Evolutionary conservation across 768 basidiomycete species (phyloP), one percentile per base, ranked within the genome.

Genomic region (Hericium coralloides): DNA sequence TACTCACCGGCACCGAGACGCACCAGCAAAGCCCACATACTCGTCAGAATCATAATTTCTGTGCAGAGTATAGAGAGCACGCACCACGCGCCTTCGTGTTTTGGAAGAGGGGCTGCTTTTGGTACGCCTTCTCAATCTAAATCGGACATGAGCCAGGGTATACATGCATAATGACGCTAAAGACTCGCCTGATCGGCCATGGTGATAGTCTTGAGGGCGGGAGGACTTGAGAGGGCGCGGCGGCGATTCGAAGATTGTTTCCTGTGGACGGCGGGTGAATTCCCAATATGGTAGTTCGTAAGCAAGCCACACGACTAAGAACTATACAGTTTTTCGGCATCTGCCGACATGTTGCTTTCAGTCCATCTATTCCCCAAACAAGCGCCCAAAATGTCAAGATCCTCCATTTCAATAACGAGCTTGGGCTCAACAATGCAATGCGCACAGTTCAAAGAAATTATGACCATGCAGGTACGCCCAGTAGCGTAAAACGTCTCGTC

Each of bases 91-190:
- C 78, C 82, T 98, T 98, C 72, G 91, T 80, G 76, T 95, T 95
- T 76, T 95, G 93, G 85, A 99, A 99, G 72, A 99, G 82, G 70
- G 86, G 81, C 74, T 99, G 97, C 79, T 97, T 97, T 76, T 97
- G 95, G 80, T 80, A 99, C 60, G 92, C 90, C 77, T 95, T 97
- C 76, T 98, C 95, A 70, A 95, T 85, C 89, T 98, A 68, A 52
- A 26, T 36, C 37, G 56, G 26, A n/a, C n/a, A 17, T 57, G 31
- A 36, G 43, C 25, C 23, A 9, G n/a, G 14, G 15, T 12, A 26
- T 15, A 23, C 18, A 36, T 53, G 23, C n/a, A 43, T 2, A 47
- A 37, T n/a, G n/a, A 17, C 9, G 18, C 5, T 20, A n/a, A 45
- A n/a, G n/a, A 60, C 71, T 52, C 54, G 71, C 71, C 64, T 74